These are phyloP conservation scores for Globisporangium sylvaticum DNA, from an alignment of 352 stramenopile genomes.

Conservation along the genomic window DNA sequence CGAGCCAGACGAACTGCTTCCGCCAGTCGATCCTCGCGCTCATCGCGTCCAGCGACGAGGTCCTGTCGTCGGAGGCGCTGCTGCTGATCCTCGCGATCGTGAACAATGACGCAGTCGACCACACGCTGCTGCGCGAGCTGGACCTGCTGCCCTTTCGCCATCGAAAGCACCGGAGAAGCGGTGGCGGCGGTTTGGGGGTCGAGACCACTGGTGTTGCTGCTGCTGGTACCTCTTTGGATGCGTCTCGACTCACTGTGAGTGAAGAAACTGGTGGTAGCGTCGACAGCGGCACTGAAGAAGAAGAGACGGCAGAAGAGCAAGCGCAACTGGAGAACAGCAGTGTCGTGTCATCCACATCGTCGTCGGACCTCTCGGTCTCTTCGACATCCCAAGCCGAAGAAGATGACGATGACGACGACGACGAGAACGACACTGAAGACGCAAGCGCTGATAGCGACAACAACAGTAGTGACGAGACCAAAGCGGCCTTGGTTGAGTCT, in stretches of 20 bases:
- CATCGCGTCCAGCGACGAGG: constrained; percentile 57
- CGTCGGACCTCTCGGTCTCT: constrained; percentile 17
- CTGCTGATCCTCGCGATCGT: constrained; percentile 60
- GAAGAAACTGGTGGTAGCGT: constrained; percentile 11
- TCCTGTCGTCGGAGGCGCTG: constrained; percentile 53
- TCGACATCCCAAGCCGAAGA: constrained; percentile 16
- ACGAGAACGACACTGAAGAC: background rate
- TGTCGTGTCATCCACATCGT: constrained; percentile 22
- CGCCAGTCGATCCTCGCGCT: constrained; percentile 60
- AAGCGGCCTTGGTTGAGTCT: background rate
- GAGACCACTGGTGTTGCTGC: background rate
- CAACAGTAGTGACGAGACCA: constrained; percentile 1
- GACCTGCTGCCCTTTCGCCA: constrained; percentile 52
- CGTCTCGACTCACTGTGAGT: constrained; percentile 3
- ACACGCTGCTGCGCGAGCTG: constrained; percentile 58
- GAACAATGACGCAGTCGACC: constrained; percentile 60
- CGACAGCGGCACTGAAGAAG: background rate
- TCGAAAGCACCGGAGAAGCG: constrained; percentile 22
- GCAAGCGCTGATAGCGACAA: background rate
- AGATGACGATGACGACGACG: constrained; percentile 1
- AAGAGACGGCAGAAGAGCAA: background rate
- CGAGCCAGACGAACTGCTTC: constrained; percentile 44
- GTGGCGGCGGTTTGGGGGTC: background rate
- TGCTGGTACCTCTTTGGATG: background rate
- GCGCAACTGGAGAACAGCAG: constrained; percentile 13